These are phyloP conservation scores for Ambrosia hybrid DNA, from an alignment of 140 eudicot species.

Conservation along the genomic window DNA sequence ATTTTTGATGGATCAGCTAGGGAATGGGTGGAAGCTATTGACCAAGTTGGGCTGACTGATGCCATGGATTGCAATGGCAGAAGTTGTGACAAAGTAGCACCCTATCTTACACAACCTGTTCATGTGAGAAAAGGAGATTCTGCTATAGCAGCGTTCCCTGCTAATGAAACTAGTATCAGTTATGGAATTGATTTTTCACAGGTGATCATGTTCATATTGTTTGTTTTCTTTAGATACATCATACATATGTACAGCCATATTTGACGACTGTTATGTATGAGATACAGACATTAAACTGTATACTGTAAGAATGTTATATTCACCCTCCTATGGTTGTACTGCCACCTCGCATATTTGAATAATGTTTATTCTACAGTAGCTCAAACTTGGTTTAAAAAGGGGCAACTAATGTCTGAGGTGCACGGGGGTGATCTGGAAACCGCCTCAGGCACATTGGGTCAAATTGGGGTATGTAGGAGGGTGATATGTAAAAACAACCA, in stretches of 20 bases:
- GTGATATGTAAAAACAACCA: too few relatives aligned
- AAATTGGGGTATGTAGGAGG: too few relatives aligned
- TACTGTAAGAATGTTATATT: too few relatives aligned
- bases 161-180: slow-evolving; percentile 40
- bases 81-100: slow-evolving; percentile 69
- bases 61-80: slow-evolving; percentile 60
- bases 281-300: too few relatives aligned
- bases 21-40: slow-evolving; percentile 89
- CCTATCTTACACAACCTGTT: slow-evolving; percentile 74
- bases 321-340: background rate
- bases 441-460: too few relatives aligned
- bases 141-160: slow-evolving; percentile 69
- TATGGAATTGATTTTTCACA: slow-evolving; percentile 81
- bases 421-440: too few relatives aligned
- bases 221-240: background rate
- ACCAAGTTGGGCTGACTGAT: slow-evolving; percentile 65
- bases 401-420: too few relatives aligned
- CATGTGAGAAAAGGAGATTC: slow-evolving; percentile 65
- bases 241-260: background rate
- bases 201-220: slow-evolving; percentile 41
- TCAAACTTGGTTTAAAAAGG: too few relatives aligned
- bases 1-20: slow-evolving; percentile 91
- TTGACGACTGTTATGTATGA: background rate
- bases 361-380: too few relatives aligned
- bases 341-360: background rate